Evolutionary conservation across 805 yeast species (phyloP).

Genomic region (Kluyveromyces wickerhamii): DNA sequence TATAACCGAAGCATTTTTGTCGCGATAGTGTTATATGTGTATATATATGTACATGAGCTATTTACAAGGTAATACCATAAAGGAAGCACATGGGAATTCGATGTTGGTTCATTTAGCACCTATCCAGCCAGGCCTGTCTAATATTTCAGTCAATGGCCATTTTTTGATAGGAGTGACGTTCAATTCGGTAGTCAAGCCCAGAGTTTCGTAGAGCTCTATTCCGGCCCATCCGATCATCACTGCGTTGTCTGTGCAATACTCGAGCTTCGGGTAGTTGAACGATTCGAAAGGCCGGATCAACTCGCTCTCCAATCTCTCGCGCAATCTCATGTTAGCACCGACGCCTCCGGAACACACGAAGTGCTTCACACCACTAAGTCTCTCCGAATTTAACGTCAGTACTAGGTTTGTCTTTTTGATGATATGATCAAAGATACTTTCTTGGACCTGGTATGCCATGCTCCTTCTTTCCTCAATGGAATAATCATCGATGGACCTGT

Average conservation of each 20-base stretch:
- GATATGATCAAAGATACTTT: slow-evolving; percentile 63
- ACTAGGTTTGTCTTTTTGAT: slow-evolving; percentile 48
- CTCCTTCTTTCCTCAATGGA: slow-evolving; percentile 30
- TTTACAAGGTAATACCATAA: background rate
- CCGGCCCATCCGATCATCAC: slow-evolving; percentile 98
- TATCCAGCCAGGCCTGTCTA: slow-evolving; percentile 46
- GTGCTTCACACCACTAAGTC: slow-evolving; percentile 35
- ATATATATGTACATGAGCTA: background rate
- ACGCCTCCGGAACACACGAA: slow-evolving; percentile 94
- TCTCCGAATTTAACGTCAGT: slow-evolving; percentile 35
- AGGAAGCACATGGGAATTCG: background rate
- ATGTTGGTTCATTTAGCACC: too few relatives aligned
- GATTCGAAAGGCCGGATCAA: slow-evolving; percentile 29
- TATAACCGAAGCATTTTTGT: slow-evolving; percentile 49
- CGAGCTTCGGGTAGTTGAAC: slow-evolving; percentile 60
- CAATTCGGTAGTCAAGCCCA: slow-evolving; percentile 37
- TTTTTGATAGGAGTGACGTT: slow-evolving; percentile 58
- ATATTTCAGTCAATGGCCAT: slow-evolving; percentile 67
- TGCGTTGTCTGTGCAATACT: slow-evolving; percentile 88
- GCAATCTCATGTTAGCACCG: slow-evolving; percentile 58
- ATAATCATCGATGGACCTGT: slow-evolving; percentile 14
- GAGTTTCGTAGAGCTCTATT: slow-evolving; percentile 64
- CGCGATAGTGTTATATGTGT: background rate
- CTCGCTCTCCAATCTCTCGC: slow-evolving; percentile 39
- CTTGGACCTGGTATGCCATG: slow-evolving; percentile 54